Evolutionary conservation across 2,329 filamentous ascomycete genomes (phyloP), one percentile per base, ranked within the genome.

Genomic region (Ascochyta viciae-villosae): DNA sequence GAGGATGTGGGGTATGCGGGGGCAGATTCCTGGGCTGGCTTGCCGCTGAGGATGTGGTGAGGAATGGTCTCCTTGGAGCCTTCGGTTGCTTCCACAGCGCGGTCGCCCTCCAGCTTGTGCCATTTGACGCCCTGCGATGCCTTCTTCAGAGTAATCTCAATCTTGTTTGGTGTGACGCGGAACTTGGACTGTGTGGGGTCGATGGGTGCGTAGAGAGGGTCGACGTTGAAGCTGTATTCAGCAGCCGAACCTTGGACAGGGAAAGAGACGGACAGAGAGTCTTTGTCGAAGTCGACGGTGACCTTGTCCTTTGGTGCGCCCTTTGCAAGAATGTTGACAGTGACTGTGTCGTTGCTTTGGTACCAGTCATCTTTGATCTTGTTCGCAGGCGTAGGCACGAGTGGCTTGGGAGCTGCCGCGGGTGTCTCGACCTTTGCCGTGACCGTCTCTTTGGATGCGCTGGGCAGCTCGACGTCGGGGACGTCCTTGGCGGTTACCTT

Each of bases 1-100:
- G 94, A 95, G 0, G 93, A 97, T 0, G 92, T 94, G 1, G 95
- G 94, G 72, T 98, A 97, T 0, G 82, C 77, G 0, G 89, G 90
- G 0, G 74, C 78, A 27, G 76, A 29, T 0, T 66, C 61, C 43
- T 53, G 61, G 7, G 49, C 43, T 12, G 59, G 52, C 57, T 65
- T 70, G 29, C 54, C 37, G 7, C 54, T 54, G n/a, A 67, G 61
- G 9, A 68, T 50, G 19, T 67, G 64, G 0, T 54, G 56, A 1
- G 62, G 66, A 15, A 67, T 64, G 6, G 51, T 37, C 27, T 55
- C 44, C 40, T 60, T 56, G 3, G 57, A 44, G 6, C 46, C 41
- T 3, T 53, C 35, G 4, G 59, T n/a, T 7, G 58, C 45, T 19
- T 60, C 54, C 27, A 64, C 54, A 26, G 62, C 55, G 12, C 61